Conservation (phyloP, 371 early-diverging fungal genomes). For the Mortierella sp. region DNA sequence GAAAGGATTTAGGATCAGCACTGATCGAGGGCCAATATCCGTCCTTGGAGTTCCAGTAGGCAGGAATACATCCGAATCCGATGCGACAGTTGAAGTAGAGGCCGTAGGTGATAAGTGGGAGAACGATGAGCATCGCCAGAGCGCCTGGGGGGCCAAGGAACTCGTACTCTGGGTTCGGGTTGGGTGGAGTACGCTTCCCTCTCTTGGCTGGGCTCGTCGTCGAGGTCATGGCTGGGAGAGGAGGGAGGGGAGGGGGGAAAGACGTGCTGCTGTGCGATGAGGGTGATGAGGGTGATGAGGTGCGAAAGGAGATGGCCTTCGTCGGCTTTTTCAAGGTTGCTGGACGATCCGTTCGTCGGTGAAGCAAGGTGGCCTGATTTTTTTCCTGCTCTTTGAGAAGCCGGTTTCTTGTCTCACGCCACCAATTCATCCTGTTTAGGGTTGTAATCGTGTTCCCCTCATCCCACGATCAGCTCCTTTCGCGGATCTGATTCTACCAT, state of each 20-base stretch:
- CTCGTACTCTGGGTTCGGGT: slow-evolving; percentile 63
- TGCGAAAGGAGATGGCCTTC: too few relatives aligned
- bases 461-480: too few relatives aligned
- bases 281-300: background rate
- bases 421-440: background rate
- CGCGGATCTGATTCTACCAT: too few relatives aligned
- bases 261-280: background rate
- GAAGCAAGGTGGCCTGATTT: slow-evolving; percentile 26
- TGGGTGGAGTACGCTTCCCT: slow-evolving; percentile 36
- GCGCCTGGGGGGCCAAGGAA: slow-evolving; percentile 86
- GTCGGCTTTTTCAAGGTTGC: too few relatives aligned
- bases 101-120: slow-evolving; percentile 69
- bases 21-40: slow-evolving; percentile 49
- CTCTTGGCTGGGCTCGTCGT: slow-evolving; percentile 5
- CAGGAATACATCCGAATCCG: slow-evolving; percentile 63
- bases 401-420: slow-evolving; percentile 3
- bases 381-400: background rate
- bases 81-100: slow-evolving; percentile 77
- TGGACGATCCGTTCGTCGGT: background rate
- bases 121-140: slow-evolving; percentile 63
- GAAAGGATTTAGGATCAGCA: slow-evolving; percentile 30
- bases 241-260: background rate
- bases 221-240: slow-evolving; percentile 8
- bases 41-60: slow-evolving; percentile 37
- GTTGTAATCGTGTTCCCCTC: too few relatives aligned